Evolutionary conservation across 192 early-diverging fungal genomes (phyloP).

Genomic region (Backusella psychrophila): DNA sequence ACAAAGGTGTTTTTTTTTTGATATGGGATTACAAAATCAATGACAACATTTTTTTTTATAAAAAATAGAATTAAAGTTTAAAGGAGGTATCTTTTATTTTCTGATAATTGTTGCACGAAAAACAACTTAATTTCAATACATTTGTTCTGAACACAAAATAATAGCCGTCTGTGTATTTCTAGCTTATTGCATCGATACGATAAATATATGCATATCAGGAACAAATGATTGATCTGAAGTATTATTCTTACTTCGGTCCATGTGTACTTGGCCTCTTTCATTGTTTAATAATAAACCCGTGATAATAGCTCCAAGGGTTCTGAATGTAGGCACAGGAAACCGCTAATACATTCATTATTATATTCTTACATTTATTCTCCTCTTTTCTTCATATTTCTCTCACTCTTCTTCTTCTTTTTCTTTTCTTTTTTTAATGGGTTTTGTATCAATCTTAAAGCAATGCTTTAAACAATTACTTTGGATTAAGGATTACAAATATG

Average conservation of each 20-base stretch:
- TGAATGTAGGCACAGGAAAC: neutral
- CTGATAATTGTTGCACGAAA: neutral
- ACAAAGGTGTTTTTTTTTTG: too few relatives aligned
- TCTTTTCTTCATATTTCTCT: neutral
- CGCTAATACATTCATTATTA: neutral
- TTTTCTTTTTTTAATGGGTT: neutral
- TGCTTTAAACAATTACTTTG: neutral
- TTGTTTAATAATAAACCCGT: neutral
- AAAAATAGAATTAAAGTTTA: neutral
- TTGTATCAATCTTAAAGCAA: neutral
- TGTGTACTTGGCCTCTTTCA: neutral
- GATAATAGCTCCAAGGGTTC: neutral
- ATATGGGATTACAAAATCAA: neutral
- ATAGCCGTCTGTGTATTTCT: neutral
- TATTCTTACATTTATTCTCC: neutral
- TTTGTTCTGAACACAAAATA: neutral
- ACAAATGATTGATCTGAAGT: neutral
- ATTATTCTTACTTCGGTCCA: neutral
- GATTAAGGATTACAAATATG: neutral
- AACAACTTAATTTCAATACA: neutral
- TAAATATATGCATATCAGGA: neutral
- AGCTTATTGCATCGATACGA: neutral
- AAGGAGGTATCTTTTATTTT: too few relatives aligned
- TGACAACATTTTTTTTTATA: neutral
- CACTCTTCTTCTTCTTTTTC: neutral